phyloP scores from a whole-genome alignment of 2,329 filamentous ascomycete species.

The Pyrenochaeta sp. region DNA sequence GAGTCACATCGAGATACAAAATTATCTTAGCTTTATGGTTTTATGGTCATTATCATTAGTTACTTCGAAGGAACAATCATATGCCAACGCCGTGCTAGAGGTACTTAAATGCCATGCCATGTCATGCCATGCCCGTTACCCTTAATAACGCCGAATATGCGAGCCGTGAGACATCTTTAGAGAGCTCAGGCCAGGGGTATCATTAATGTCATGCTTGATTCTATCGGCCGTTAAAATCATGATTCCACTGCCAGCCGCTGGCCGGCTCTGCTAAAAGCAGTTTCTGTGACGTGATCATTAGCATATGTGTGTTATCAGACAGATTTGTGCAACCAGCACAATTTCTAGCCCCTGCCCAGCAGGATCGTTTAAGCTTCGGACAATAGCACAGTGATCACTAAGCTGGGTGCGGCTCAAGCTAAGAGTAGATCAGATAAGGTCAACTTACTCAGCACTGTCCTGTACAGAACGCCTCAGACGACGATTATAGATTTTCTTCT shows the following conservation, averaged over 20 bases:
- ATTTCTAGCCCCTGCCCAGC: not conserved
- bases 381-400: not conserved
- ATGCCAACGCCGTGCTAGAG: conserved; percentile 24
- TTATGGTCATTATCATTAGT: not conserved
- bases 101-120: conserved; percentile 20
- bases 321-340: not conserved
- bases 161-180: conserved; percentile 20
- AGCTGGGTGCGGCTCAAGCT: not conserved
- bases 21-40: not conserved
- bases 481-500: conserved; percentile 85
- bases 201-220: conserved; percentile 37
- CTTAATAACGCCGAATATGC: conserved; percentile 33
- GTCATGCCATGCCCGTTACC: conserved; percentile 16
- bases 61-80: not conserved
- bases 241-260: not conserved
- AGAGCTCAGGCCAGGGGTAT: conserved; percentile 34
- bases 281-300: conserved; percentile 19
- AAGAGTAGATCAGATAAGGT: not conserved
- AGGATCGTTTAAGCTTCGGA: too few species aligned
- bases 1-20: not conserved
- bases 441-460: conserved; percentile 56
- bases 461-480: conserved; percentile 79
- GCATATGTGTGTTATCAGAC: not conserved
- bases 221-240: conserved; percentile 28
- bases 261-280: conserved; percentile 28